These are phyloP conservation scores for Antitrichia curtipendula DNA, from an alignment of 225 moss, liverwort and hornwort genomes.

Conservation along the genomic window DNA sequence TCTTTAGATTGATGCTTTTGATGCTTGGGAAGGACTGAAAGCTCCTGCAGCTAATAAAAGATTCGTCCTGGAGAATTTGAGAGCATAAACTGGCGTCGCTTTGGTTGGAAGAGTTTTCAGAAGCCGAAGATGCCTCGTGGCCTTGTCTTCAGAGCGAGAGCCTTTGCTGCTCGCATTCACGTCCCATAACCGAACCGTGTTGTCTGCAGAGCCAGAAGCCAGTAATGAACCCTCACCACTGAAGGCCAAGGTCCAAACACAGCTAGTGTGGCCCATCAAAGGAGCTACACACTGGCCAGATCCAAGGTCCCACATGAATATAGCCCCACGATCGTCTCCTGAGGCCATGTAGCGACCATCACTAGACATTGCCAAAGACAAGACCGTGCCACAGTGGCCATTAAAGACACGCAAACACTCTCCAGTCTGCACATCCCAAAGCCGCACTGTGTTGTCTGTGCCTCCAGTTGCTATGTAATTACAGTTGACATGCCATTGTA, in stretches of 20 bases:
- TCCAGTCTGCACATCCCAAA: slow-evolving; percentile 98
- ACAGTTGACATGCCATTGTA: slow-evolving; percentile 99
- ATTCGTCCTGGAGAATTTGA: slow-evolving; percentile 92
- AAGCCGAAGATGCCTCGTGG: slow-evolving; percentile 68
- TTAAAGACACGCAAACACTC: slow-evolving; percentile 99
- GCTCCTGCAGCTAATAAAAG: slow-evolving; percentile 86
- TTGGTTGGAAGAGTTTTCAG: slow-evolving; percentile 92
- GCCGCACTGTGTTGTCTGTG: slow-evolving; percentile 91
- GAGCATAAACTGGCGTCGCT: slow-evolving; percentile 83
- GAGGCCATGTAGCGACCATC: slow-evolving; percentile 99
- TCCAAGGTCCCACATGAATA: slow-evolving; percentile 98
- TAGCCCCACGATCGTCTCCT: slow-evolving; percentile 93
- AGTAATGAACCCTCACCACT: slow-evolving; percentile 94
- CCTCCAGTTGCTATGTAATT: slow-evolving; percentile 98
- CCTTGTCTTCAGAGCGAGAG: slow-evolving; percentile 77
- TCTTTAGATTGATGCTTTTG: background rate
- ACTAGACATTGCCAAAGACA: slow-evolving; percentile 93
- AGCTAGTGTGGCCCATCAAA: slow-evolving; percentile 89
- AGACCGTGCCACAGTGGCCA: slow-evolving; percentile 92
- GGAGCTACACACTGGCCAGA: slow-evolving; percentile 93
- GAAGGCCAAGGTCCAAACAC: slow-evolving; percentile 94
- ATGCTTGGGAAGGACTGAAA: slow-evolving; percentile 54
- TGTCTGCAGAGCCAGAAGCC: slow-evolving; percentile 91
- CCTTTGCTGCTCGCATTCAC: slow-evolving; percentile 85
- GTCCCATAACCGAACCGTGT: slow-evolving; percentile 95